phyloP scores from a whole-genome alignment of 495 filamentous ascomycete species.

The Penicillium salamii region DNA sequence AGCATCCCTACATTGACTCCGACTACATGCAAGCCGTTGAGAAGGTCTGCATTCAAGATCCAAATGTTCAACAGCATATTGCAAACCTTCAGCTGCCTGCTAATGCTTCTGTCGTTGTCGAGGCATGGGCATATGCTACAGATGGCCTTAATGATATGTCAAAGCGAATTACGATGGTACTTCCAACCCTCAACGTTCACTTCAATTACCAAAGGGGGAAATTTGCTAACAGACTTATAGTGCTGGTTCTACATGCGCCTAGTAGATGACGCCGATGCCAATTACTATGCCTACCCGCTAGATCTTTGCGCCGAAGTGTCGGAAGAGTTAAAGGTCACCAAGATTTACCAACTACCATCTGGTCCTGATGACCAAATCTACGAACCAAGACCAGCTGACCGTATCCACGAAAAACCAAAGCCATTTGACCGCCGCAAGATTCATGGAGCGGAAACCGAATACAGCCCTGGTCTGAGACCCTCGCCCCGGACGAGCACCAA shows the following conservation, averaged over 20 bases:
- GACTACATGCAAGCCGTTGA: constrained; percentile 31
- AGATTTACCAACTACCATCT: constrained; percentile 38
- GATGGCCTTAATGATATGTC: constrained; percentile 41
- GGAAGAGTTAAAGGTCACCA: constrained; percentile 54
- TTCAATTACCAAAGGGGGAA: neutral
- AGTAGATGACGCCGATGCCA: constrained; percentile 34
- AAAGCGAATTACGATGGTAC: constrained; percentile 28
- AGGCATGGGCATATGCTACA: constrained; percentile 39
- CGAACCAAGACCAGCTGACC: too few species aligned
- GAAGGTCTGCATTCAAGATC: constrained; percentile 22
- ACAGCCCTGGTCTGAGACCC: constrained; percentile 53
- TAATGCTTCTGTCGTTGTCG: constrained; percentile 27
- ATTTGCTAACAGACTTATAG: constrained; percentile 7
- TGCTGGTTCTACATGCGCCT: constrained; percentile 34
- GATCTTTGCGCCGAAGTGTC: constrained; percentile 65
- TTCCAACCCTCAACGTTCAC: neutral
- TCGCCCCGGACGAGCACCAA: constrained; percentile 59
- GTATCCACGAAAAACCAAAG: constrained; percentile 9
- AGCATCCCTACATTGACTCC: constrained; percentile 30
- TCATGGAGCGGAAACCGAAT: constrained; percentile 60
- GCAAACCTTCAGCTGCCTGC: constrained; percentile 26
- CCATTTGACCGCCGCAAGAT: constrained; percentile 31
- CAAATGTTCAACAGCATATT: constrained; percentile 21
- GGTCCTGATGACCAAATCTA: constrained; percentile 24
- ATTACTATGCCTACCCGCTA: constrained; percentile 77